Base-by-base conservation (phyloP, 2,329 filamentous ascomycete species). In the Monosporascus sp. region DNA sequence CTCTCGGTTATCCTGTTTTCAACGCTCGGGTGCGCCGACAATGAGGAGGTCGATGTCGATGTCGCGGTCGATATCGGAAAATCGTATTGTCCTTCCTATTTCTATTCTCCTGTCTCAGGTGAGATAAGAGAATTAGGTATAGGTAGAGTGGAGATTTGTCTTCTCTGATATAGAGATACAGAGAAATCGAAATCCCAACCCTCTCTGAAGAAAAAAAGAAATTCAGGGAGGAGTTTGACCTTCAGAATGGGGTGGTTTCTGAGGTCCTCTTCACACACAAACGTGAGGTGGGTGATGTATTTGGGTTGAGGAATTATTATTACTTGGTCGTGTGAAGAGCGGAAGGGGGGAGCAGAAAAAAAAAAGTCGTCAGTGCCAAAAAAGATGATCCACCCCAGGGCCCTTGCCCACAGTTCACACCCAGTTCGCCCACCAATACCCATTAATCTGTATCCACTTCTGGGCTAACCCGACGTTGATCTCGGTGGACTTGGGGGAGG, bases 321-420 rank as follows among this genome's bases (percentile, higher is more conserved):
- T 46, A 31, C 28, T 2, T 11, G 28, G 28, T 31, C 28, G 43
- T 46, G 43, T 28, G 43, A 46, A 17, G 43, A 15, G 43, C 43
- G 43, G 43, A 46, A 46, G 43, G 43, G 43, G 43, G 43, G 43
- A 46, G 43, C 43, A n/a, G n/a, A 46, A 18, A 46, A 46, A 44
- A 43, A 46, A 46, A 46, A 46, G 43, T 46, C 24, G 43, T 26
- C 43, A 28, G 17, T 31, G 24, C 9, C 5, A 44, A 46, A 46
- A 46, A 26, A 31, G 24, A 26, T 20, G 43, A 24, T 46, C 43
- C 24, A 15, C 43, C 43, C 17, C 7, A 3, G 17, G n/a, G n/a
- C n/a, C 11, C 43, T 7, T 20, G 18, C 38, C 11, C 26, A 46
- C 20, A 11, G 11, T 46, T 14, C 20, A 31, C n/a, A n/a, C n/a